Conservation (phyloP, 768 basidiomycete genomes). For the Rhodotorula babjevae region DNA sequence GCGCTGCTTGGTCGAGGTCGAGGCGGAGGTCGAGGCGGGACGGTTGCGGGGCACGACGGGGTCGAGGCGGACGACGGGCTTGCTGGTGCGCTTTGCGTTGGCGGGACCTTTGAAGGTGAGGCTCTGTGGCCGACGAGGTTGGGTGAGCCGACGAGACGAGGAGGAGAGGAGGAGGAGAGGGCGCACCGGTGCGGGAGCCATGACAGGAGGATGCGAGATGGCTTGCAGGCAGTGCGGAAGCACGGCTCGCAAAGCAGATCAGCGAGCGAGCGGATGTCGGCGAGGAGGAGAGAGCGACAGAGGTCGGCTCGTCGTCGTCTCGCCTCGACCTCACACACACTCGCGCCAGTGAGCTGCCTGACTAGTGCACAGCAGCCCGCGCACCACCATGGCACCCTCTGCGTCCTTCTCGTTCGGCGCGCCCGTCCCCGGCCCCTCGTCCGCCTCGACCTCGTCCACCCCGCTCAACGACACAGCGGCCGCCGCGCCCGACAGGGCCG, state of each 20-base stretch:
- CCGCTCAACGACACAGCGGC: neutral
- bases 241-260: no score
- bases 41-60: neutral
- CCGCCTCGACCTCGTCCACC: neutral
- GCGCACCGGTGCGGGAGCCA: neutral
- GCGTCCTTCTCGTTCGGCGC: neutral
- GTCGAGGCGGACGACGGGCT: neutral
- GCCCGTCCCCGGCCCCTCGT: neutral
- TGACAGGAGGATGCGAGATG: neutral
- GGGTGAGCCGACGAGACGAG: neutral
- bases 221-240: no score
- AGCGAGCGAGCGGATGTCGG: no score
- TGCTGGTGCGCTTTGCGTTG: neutral
- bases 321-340: no score
- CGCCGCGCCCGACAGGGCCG: neutral
- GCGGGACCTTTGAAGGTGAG: conserved; percentile 21
- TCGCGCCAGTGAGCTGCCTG: no score
- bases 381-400: neutral
- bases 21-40: no score
- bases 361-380: no score
- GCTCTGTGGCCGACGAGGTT: neutral
- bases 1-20: neutral
- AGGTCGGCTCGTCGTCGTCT: no score
- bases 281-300: no score
- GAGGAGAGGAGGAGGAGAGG: neutral